These are phyloP conservation scores for Yamagishiella unicocca DNA, from an alignment of 139 green algal genomes.

Conservation along the genomic window DNA sequence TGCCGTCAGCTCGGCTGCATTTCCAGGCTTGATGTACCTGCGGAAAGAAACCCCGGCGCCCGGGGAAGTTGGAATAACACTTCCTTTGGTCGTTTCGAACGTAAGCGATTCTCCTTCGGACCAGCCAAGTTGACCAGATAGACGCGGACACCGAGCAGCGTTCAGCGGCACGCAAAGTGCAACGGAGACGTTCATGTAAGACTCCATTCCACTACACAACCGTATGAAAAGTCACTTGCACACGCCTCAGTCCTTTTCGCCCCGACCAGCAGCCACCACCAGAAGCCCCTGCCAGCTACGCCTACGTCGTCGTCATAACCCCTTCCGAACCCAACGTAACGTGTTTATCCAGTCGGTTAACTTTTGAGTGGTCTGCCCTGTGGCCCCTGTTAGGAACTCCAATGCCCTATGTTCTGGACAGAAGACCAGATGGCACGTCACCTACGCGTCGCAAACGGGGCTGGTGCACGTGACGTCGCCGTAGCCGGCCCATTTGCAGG, in stretches of 20 bases:
- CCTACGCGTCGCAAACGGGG: background rate
- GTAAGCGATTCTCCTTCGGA: no score
- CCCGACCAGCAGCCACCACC: background rate
- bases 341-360: no score
- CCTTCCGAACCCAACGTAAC: no score
- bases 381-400: background rate
- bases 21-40: background rate
- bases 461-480: conserved; percentile 26
- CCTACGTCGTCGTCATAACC: background rate
- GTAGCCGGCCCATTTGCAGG: background rate
- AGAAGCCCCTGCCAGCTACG: background rate
- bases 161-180: background rate
- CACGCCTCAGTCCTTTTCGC: no score
- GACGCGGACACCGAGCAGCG: no score
- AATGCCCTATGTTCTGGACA: background rate
- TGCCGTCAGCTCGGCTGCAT: background rate
- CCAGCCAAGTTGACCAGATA: no score
- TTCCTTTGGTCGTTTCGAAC: background rate
- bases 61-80: background rate
- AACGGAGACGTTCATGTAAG: no score
- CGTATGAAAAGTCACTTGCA: no score
- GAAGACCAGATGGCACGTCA: background rate
- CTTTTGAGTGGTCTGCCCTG: no score
- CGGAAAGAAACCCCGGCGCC: background rate
- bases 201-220: no score